A percentile compares a stretch with the other conserved stretches of the same genome.
Conservation (phyloP, 148 eudicot species). For the Vaccinium macrocarpon region DNA sequence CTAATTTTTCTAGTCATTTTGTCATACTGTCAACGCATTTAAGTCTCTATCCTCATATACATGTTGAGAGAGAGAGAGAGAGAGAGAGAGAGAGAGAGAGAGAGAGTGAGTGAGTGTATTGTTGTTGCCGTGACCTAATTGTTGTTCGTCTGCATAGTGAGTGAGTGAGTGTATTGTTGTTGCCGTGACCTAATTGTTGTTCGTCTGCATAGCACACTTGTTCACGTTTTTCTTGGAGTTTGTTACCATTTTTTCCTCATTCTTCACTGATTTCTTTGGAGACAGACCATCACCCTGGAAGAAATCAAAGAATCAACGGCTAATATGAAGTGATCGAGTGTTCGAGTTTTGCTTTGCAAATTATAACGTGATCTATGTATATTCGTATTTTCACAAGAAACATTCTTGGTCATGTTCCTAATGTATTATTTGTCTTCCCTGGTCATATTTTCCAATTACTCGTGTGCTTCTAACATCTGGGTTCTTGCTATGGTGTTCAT, state of each 20-base stretch:
- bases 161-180: neutral
- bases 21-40: too few relatives aligned
- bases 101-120: neutral
- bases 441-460: neutral
- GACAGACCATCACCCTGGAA: slow-evolving; percentile 61
- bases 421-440: neutral
- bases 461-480: neutral
- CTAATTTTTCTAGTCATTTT: neutral
- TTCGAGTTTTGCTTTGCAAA: slow-evolving; percentile 3
- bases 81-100: neutral
- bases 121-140: neutral
- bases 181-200: neutral
- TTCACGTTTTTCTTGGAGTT: neutral
- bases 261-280: slow-evolving; percentile 11
- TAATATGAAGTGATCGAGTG: slow-evolving; percentile 39
- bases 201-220: neutral
- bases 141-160: neutral
- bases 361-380: slow-evolving; percentile 26
- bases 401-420: neutral
- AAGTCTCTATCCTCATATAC: neutral
- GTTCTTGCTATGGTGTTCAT: neutral
- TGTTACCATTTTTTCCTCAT: neutral
- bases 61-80: neutral
- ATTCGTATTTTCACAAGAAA: slow-evolving; percentile 21
- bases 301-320: slow-evolving; percentile 69